A percentile compares a stretch with the other conserved stretches of the same genome.
Conservation (phyloP, 2,329 filamentous ascomycete genomes). For the Neofusicoccum parvum region DNA sequence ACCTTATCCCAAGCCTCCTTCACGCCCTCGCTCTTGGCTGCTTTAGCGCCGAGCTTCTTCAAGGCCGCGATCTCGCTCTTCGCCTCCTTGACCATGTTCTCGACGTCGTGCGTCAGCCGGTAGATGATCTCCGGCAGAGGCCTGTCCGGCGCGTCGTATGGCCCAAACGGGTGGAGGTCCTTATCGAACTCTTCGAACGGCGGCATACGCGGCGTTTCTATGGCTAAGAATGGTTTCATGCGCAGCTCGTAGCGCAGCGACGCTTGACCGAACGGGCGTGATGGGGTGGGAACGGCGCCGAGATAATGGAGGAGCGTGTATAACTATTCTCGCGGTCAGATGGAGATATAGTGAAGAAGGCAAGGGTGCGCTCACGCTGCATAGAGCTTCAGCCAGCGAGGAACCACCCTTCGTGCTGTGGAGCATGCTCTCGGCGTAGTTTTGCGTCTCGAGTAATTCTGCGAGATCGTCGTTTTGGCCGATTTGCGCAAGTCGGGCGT, state of each 20-base stretch:
- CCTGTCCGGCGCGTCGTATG: conserved; percentile 22
- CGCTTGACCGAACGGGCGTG: conserved; percentile 67
- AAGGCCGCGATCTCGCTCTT: conserved; percentile 38
- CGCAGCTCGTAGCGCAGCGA: conserved; percentile 76
- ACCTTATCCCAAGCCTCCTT: conserved; percentile 42
- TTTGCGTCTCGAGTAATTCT: conserved; percentile 4
- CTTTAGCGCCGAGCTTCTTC: conserved; percentile 39
- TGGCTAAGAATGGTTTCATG: conserved; percentile 77
- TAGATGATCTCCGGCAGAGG: neutral
- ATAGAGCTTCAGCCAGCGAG: conserved; percentile 12
- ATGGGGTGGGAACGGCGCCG: conserved; percentile 51
- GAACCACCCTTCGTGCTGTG: neutral
- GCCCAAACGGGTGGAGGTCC: conserved; percentile 35
- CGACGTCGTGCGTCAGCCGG: neutral
- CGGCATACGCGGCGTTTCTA: conserved; percentile 69
- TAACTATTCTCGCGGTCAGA: neutral
- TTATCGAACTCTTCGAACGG: conserved; percentile 62
- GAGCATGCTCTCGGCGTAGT: conserved; percentile 4
- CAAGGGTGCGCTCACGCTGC: conserved; percentile 10
- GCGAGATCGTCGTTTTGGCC: neutral
- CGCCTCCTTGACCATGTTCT: conserved; percentile 32
- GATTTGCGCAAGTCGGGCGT: neutral
- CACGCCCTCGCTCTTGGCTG: conserved; percentile 39
- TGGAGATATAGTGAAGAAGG: neutral
- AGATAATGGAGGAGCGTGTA: conserved; percentile 68